Base-by-base conservation (phyloP, 1,139 yeast genomes). In the Suhomyces taliae region DNA sequence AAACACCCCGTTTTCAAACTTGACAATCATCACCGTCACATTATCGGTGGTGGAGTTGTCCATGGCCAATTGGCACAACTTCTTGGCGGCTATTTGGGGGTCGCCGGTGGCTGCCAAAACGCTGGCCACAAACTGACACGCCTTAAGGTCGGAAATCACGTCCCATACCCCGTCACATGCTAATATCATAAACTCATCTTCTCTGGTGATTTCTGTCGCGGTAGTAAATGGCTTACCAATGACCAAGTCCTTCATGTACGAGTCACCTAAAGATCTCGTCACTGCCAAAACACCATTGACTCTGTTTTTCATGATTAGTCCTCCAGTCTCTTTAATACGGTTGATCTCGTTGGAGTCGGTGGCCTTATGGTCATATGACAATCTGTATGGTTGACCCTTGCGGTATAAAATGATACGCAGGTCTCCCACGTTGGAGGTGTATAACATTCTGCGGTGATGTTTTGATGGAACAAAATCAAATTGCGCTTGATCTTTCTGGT, bases 101-200 rank as follows among this genome's bases (percentile, higher is more conserved):
- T 70, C 72, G 55, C 83, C 84, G 11, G 76, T 67, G n/a, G 53
- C 55, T 15, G 57, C 56, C 43, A 75, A 69, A 19, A 65, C 57
- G 35, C 78, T 79, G 35, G 78, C 72, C 6, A 89, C 83, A 57
- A 85, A 66, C 47, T 85, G 84, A 50, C 95, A 88, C 0, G 97
- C 97, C 47, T 79, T 79, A 53, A 83, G 83, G 60, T 91, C 98
- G 7, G 83, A 76, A 45, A 91, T 76, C 3, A 91, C 97, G 63
- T 91, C 98, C 97, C 97, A 91, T 11, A 91, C 72, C 0, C 98
- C 98, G 65, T 91, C 98, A 64, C 97, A 90, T 1, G 97, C 97
- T 49, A 91, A 69, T 44, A 91, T 90, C 61, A 91, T 64, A 62
- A 88, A 90, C 56, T 87, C 83, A 60, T 89, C 96, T 5, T 72